Evolutionary conservation across 345 rosid genomes (phyloP).

Genomic region (Salix arbutifolia): DNA sequence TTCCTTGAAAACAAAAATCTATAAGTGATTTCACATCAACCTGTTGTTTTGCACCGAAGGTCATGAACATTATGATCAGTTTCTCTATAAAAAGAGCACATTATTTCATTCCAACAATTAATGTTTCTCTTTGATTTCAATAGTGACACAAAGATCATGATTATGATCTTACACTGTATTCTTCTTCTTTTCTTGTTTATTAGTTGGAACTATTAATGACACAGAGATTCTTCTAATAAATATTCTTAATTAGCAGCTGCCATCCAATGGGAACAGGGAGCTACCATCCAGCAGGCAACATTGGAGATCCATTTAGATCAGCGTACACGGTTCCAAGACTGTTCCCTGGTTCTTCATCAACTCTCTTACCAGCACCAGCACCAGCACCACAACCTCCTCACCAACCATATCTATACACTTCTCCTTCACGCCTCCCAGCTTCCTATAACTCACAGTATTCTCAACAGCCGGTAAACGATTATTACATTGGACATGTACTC

Average conservation of each 20-base stretch:
- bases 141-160: background rate
- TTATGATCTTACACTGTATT: background rate
- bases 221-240: background rate
- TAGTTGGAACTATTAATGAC: background rate
- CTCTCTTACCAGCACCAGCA: slow-evolving; percentile 26
- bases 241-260: slow-evolving; percentile 35
- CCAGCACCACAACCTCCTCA: slow-evolving; percentile 26
- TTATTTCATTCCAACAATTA: background rate
- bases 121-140: too few relatives aligned
- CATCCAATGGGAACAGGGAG: slow-evolving; percentile 38
- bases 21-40: background rate
- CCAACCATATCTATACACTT: slow-evolving; percentile 45
- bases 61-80: background rate
- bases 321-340: slow-evolving; percentile 44
- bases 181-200: background rate
- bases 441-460: slow-evolving; percentile 37
- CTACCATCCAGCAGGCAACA: slow-evolving; percentile 41
- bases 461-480: slow-evolving; percentile 40
- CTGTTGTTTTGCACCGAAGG: background rate
- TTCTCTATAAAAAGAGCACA: background rate
- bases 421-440: slow-evolving; percentile 39
- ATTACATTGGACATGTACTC: slow-evolving; percentile 60
- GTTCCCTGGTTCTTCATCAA: slow-evolving; percentile 46
- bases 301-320: slow-evolving; percentile 58
- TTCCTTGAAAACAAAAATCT: background rate